A percentile compares a stretch with the other conserved stretches of the same genome.
phyloP scores from a whole-genome alignment of 1,284 basidiomycete genomes.

The Leucoagaricus sp. region DNA sequence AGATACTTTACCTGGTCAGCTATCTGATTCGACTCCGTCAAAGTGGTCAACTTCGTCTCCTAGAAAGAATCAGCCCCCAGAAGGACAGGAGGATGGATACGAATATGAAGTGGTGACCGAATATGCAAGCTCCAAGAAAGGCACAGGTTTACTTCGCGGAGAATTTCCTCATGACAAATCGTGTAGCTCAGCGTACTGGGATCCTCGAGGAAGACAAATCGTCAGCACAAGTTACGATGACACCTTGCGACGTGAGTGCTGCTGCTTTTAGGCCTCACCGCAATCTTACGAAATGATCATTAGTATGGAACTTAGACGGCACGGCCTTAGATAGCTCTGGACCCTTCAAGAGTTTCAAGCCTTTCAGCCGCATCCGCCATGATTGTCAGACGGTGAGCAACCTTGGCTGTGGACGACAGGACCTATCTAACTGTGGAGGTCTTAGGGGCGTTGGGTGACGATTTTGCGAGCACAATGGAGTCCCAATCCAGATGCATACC shows the following conservation, averaged over 20 bases:
- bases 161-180: slow-evolving; percentile 73
- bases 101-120: slow-evolving; percentile 49
- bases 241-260: slow-evolving; percentile 59
- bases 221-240: slow-evolving; percentile 84
- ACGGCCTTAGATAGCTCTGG: slow-evolving; percentile 43
- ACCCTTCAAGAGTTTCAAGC: slow-evolving; percentile 58
- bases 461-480: slow-evolving; percentile 75
- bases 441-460: slow-evolving; percentile 77
- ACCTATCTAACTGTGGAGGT: background rate
- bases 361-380: slow-evolving; percentile 62
- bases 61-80: background rate
- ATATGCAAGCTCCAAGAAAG: slow-evolving; percentile 50
- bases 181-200: slow-evolving; percentile 81
- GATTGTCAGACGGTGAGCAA: slow-evolving; percentile 73
- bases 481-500: slow-evolving; percentile 72
- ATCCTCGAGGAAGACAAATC: slow-evolving; percentile 70
- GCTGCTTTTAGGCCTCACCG: too few relatives aligned
- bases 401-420: background rate
- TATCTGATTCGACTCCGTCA: slow-evolving; percentile 25
- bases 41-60: slow-evolving; percentile 1
- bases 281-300: background rate
- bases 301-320: slow-evolving; percentile 74
- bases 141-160: slow-evolving; percentile 55
- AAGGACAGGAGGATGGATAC: slow-evolving; percentile 40
- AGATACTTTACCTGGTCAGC: slow-evolving; percentile 36